A percentile compares a stretch with the other conserved stretches of the same genome.
phyloP scores from a whole-genome alignment of 306 rosid genomes.

The Purshia tridentata region DNA sequence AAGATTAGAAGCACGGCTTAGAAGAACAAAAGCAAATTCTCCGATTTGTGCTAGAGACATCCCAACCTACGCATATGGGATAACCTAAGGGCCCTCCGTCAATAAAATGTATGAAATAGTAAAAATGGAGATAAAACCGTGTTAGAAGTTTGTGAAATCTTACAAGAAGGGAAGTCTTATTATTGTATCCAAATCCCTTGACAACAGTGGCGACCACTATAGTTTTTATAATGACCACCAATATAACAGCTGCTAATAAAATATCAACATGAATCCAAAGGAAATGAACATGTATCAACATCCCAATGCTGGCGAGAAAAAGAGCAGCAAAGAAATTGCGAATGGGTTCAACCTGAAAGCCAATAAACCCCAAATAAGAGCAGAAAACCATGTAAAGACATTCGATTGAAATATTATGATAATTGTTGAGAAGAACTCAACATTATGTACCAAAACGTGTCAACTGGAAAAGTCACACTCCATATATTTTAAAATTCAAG shows the following conservation, averaged over 20 bases:
- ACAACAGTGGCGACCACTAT: conserved; percentile 70
- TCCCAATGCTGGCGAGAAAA: conserved; percentile 98
- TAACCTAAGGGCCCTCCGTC: conserved; percentile 53
- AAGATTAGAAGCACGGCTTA: conserved; percentile 96
- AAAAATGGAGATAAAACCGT: conserved; percentile 30
- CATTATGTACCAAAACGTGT: neutral
- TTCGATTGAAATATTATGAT: neutral
- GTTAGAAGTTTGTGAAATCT: conserved; percentile 40
- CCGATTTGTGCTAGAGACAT: conserved; percentile 98
- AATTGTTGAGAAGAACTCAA: neutral
- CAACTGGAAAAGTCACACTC: neutral
- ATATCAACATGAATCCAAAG: conserved; percentile 98
- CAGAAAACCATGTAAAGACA: neutral
- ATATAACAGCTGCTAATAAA: conserved; percentile 86
- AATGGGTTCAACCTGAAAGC: conserved; percentile 86
- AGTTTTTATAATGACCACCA: conserved; percentile 87
- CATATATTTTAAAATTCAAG: neutral
- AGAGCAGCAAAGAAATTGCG: conserved; percentile 93
- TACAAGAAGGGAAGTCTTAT: conserved; percentile 89
- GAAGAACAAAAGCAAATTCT: conserved; percentile 94
- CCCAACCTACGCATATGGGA: conserved; percentile 84
- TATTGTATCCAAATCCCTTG: conserved; percentile 91
- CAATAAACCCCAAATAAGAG: conserved; percentile 33
- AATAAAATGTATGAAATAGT: conserved; percentile 39
- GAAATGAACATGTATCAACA: conserved; percentile 95